These are phyloP conservation scores for Tagetes erecta DNA, from an alignment of 129 eudicot genomes.

Conservation along the genomic window DNA sequence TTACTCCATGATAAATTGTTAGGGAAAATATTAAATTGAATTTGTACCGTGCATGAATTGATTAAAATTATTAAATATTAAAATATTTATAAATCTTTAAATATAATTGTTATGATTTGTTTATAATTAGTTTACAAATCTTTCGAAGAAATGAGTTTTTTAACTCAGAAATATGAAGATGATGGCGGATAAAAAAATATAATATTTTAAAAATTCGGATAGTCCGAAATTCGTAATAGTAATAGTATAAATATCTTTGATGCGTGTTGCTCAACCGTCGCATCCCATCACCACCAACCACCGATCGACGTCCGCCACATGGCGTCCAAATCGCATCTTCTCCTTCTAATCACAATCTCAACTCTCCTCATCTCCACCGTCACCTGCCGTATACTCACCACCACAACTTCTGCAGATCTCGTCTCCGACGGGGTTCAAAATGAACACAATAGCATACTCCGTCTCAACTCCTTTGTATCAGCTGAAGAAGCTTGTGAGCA, in stretches of 20 bases:
- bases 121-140: no score
- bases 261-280: not conserved
- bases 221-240: not conserved
- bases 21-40: no score
- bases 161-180: no score
- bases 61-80: no score
- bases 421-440: slow-evolving; percentile 52
- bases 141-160: no score
- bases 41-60: no score
- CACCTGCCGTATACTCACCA: slow-evolving; percentile 43
- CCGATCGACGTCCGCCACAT: slow-evolving; percentile 24
- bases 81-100: no score
- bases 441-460: slow-evolving; percentile 26
- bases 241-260: not conserved
- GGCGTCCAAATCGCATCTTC: slow-evolving; percentile 29
- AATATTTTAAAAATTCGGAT: not conserved
- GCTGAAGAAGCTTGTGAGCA: slow-evolving; percentile 60
- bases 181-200: no score
- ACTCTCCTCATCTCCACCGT: slow-evolving; percentile 39
- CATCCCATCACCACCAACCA: slow-evolving; percentile 11
- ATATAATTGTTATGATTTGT: no score
- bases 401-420: slow-evolving; percentile 40
- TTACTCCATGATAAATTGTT: no score
- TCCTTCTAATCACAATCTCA: slow-evolving; percentile 32
- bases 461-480: slow-evolving; percentile 34